Evolutionary conservation across 2,329 filamentous ascomycete genomes (phyloP), one percentile per base, ranked within the genome.

Genomic region (Trichoderma afroharzianum): DNA sequence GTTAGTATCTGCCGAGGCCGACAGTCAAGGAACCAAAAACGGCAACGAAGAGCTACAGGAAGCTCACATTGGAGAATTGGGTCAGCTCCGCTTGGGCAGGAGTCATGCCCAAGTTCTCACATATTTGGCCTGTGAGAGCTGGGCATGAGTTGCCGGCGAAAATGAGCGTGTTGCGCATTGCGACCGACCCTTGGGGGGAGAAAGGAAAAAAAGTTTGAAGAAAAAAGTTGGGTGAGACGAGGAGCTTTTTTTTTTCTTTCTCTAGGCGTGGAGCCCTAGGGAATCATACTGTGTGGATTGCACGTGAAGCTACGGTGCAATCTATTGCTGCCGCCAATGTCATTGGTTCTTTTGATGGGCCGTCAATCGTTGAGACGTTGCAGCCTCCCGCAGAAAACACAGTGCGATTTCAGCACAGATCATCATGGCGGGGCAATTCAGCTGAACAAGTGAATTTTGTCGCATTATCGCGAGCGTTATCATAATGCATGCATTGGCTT

Each of bases 101-200:
- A 74, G 83, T 82, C 88, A 91, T 91, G 77, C 89, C 89, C 80
- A 92, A 81, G 77, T 90, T 91, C 81, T 88, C 87, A 81, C 90
- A 91, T 85, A 92, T 91, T 77, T 91, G 88, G 72, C 82, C 83
- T 21, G 89, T 89, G 78, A 92, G 87, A 73, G 83, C 85, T 73
- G 89, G 89, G 83, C 89, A 91, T 68, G 89, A 91, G 73, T 88
- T 89, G 83, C 90, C 90, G 77, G 89, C 86, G 79, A 92, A 92
- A 76, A 92, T 89, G 77, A 91, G 84, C 70, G 89, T 91, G 79
- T 90, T 90, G 78, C 89, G 86, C 88, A 91, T 91, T 76, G 78
- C 82, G 78, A 71, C 73, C 74, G 73, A 78, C 74, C 76, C 77
- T 76, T 78, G 72, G 63, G 32, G 55, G 62, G 15, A 32, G 24